Conservation (phyloP, 129 eudicot genomes). For the Flaveria ramosissima region DNA sequence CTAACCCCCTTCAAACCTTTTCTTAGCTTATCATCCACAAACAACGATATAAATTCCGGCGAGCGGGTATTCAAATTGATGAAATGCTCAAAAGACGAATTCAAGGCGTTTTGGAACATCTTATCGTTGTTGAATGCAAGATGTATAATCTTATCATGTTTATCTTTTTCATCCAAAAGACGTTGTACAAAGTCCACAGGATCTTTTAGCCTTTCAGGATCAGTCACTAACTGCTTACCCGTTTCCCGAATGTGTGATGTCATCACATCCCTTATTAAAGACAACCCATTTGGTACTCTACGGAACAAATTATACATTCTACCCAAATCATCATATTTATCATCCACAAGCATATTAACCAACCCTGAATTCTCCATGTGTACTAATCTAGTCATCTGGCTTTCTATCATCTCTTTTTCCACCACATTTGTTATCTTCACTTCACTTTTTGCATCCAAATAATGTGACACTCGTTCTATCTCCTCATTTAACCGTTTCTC, state of each 20-base stretch:
- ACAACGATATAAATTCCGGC: conserved; percentile 9
- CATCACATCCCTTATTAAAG: conserved; percentile 19
- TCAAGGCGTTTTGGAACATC: conserved; percentile 23
- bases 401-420: conserved; percentile 24
- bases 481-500: conserved; percentile 25
- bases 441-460: conserved; percentile 20
- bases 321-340: conserved; percentile 19
- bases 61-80: conserved; percentile 16
- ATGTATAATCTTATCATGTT: conserved; percentile 10
- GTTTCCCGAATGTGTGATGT: conserved; percentile 19
- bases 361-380: conserved; percentile 25
- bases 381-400: conserved; percentile 20
- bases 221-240: conserved; percentile 18
- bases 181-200: conserved; percentile 17
- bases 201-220: conserved; percentile 14
- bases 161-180: conserved; percentile 23
- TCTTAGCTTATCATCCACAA: conserved; percentile 22
- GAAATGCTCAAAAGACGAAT: conserved; percentile 18
- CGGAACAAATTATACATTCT: conserved; percentile 22
- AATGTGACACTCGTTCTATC: conserved; percentile 19
- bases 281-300: conserved; percentile 18
- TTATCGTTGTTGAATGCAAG: conserved; percentile 15
- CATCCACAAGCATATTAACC: conserved; percentile 22
- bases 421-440: conserved; percentile 25
- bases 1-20: conserved; percentile 19